Conservation (phyloP, 768 basidiomycete genomes). For the Podaxis sp. region DNA sequence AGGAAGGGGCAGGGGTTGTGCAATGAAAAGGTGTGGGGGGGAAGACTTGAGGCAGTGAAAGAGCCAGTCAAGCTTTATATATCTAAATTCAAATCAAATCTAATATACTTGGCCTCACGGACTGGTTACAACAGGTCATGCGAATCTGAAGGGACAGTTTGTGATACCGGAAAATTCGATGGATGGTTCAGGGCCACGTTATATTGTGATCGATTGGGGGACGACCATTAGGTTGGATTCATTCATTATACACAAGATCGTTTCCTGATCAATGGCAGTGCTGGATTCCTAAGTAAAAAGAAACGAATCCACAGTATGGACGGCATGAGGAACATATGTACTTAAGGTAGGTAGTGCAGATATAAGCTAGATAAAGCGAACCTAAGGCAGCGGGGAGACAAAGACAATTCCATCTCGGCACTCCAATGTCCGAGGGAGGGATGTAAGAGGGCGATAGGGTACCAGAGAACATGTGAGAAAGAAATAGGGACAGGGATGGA, state of each 20-base stretch:
- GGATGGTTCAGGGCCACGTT: background rate
- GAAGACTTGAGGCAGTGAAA: background rate
- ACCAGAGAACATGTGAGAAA: conserved; percentile 16
- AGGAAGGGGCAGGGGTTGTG: background rate
- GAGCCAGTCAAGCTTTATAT: conserved; percentile 14
- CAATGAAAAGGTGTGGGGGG: background rate
- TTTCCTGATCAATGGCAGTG: background rate
- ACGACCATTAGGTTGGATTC: background rate
- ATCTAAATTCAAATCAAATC: background rate
- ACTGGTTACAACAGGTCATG: background rate
- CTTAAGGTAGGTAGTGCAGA: conserved; percentile 31
- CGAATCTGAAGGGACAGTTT: background rate
- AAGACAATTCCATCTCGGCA: conserved; percentile 6
- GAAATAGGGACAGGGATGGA: conserved; percentile 20
- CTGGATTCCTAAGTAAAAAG: conserved; percentile 10
- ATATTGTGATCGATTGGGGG: conserved; percentile 3
- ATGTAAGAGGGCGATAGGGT: conserved; percentile 13
- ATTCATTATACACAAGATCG: background rate
- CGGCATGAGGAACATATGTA: conserved; percentile 25
- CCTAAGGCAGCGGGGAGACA: conserved; percentile 23
- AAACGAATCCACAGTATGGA: conserved; percentile 1
- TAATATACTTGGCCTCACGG: no score
- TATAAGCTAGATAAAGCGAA: conserved; percentile 38
- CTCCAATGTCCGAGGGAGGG: conserved; percentile 14
- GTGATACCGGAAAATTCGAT: background rate